Conservation (phyloP, 805 yeast species). For the Pichia heedii region DNA sequence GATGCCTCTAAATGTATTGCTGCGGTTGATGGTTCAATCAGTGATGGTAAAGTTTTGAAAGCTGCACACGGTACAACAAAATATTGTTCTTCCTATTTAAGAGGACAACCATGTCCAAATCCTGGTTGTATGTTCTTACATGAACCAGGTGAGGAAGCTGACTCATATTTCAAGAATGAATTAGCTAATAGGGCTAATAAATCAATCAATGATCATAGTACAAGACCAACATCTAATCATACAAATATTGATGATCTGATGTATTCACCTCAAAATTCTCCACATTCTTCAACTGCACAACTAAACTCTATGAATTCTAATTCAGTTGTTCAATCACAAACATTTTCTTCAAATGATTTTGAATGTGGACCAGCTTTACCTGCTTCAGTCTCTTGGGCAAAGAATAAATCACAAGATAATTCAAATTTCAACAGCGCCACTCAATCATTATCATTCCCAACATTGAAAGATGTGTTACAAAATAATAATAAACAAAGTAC, state of each 20-base stretch:
- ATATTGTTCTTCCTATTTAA: conserved; percentile 90
- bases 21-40: conserved; percentile 85
- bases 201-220: background rate
- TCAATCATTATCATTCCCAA: conserved; percentile 40
- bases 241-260: conserved; percentile 20
- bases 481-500: conserved; percentile 6
- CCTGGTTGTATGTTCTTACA: conserved; percentile 98
- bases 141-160: conserved; percentile 99
- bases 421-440: conserved; percentile 11
- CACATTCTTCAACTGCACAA: conserved; percentile 14
- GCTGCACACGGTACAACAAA: conserved; percentile 99
- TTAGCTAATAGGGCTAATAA: conserved; percentile 39
- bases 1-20: conserved; percentile 92
- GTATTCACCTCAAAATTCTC: conserved; percentile 10
- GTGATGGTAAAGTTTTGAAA: conserved; percentile 81
- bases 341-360: background rate
- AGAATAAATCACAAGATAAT: conserved; percentile 9
- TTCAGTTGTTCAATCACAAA: background rate
- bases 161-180: conserved; percentile 86
- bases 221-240: conserved; percentile 1
- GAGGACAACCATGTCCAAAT: conserved; percentile 95
- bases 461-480: conserved; percentile 27
- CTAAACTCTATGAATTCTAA: background rate
- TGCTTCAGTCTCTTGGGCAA: conserved; percentile 62
- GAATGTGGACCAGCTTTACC: conserved; percentile 39